Percentiles rank a stretch among this genome's conserved stretches.
Conservation (phyloP, 2,329 filamentous ascomycete species). For the Fusarium subtropicale region DNA sequence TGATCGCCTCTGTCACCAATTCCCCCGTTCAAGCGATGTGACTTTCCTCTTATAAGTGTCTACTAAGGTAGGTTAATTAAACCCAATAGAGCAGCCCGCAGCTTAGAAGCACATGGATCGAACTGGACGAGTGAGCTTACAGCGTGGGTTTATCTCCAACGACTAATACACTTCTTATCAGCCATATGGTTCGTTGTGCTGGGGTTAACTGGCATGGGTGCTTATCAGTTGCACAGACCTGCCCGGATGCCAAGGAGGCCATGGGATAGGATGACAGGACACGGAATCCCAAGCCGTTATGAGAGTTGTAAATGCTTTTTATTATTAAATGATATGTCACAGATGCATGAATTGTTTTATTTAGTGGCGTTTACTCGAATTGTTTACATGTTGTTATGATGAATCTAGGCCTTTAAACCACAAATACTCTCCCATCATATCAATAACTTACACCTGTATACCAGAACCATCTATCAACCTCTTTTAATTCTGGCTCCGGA, state of each 20-base stretch:
- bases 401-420: not conserved
- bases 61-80: slow-evolving; percentile 4
- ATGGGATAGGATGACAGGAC: slow-evolving; percentile 13
- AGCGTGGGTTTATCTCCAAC: slow-evolving; percentile 9
- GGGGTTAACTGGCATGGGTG: slow-evolving; percentile 37
- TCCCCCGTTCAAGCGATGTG: slow-evolving; percentile 21
- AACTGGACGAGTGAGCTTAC: slow-evolving; percentile 10
- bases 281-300: not conserved
- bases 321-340: slow-evolving; percentile 20
- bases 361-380: slow-evolving; percentile 1
- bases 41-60: slow-evolving; percentile 15
- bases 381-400: not conserved
- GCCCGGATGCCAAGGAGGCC: slow-evolving; percentile 2
- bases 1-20: slow-evolving; percentile 1
- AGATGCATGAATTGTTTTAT: not conserved
- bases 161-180: slow-evolving; percentile 26
- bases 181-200: slow-evolving; percentile 19
- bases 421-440: not conserved
- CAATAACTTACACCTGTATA: not conserved
- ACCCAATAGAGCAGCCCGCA: slow-evolving; percentile 11
- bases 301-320: not conserved
- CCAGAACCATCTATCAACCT: not conserved
- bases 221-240: slow-evolving; percentile 43
- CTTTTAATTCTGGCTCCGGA: slow-evolving; percentile 7
- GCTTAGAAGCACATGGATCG: not conserved